phyloP scores from a whole-genome alignment of 495 filamentous ascomycete species.

The Lophium mytilinum region DNA sequence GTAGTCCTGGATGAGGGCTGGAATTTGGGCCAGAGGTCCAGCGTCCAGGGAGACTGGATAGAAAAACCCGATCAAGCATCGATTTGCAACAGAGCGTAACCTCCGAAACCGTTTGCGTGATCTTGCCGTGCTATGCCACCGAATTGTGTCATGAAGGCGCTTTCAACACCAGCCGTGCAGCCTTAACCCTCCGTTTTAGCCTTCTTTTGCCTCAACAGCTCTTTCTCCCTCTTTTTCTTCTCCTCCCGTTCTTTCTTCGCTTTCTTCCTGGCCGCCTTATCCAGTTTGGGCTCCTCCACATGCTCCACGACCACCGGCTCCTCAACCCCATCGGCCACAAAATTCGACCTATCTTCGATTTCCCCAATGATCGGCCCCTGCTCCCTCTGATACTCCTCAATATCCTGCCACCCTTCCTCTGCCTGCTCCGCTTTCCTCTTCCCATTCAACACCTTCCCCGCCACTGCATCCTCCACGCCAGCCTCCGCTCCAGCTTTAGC shows the following conservation, averaged over 20 bases:
- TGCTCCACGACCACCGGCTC: slow-evolving; percentile 15
- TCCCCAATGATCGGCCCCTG: slow-evolving; percentile 36
- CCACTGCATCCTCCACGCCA: not conserved
- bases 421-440: not conserved
- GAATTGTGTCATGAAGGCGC: not conserved
- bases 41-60: not conserved
- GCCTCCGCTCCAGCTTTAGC: not conserved
- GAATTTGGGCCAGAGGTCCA: not conserved
- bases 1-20: slow-evolving; percentile 28
- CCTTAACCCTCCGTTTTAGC: not conserved
- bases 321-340: slow-evolving; percentile 5
- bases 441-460: slow-evolving; percentile 5
- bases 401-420: slow-evolving; percentile 45
- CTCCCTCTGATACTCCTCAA: slow-evolving; percentile 42
- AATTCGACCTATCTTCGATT: slow-evolving; percentile 21
- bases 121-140: too few relatives aligned
- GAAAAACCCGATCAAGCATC: not conserved
- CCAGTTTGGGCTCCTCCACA: slow-evolving; percentile 14
- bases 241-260: slow-evolving; percentile 37
- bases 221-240: slow-evolving; percentile 40
- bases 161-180: not conserved
- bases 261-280: slow-evolving; percentile 35
- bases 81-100: too few relatives aligned
- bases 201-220: slow-evolving; percentile 33
- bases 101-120: not conserved